Base-by-base conservation (phyloP, 306 rosid genomes). In the Vicia faba region DNA sequence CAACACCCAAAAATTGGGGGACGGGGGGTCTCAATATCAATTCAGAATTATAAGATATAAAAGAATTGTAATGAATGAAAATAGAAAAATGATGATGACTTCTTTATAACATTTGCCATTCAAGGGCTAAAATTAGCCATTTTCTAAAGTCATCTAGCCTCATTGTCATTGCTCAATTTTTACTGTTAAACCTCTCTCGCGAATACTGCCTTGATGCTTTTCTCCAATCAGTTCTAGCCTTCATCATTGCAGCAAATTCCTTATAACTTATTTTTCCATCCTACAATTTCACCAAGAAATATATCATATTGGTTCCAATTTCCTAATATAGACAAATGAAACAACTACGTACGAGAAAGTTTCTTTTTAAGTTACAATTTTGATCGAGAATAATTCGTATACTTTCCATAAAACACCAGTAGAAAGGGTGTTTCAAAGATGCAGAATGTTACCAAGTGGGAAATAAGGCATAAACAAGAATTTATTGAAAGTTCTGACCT, bases 161-260 rank as follows among this genome's bases (percentile, higher is more conserved):
- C 79, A 11, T 66, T 74, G 64, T 67, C 79, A 11, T 66, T 74
- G 64, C 55, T 61, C 40, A 23, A 2, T 61, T 68, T 68, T 60
- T 78, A 92, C 66, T 89, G 29, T 81, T 87, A 66, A 92, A 92
- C 81, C 95, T 85, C 57, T 92, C 97, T 64, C 97, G 84, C 5
- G 97, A 92, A 73, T 87, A 92, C 79, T 92, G 97, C 73, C 96
- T 88, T 61, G 96, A 91, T 49, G 95, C 97, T 69, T 91, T 91
- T 83, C 96, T 85, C 97, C 97, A 89, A 78, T 91, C 97, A 23
- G 95, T 91, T 39, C 97, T 95, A 2, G 96, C 85, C 77, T 89
- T 91, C 97, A 91, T 91, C 97, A 91, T 91, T 31, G 78, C 84
- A 36, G 83, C 91, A 82, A 91, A 91, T 66, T 91, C 97, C 56